Conservation (phyloP, 768 basidiomycete species). For the Pleurotus tuber-regium region DNA sequence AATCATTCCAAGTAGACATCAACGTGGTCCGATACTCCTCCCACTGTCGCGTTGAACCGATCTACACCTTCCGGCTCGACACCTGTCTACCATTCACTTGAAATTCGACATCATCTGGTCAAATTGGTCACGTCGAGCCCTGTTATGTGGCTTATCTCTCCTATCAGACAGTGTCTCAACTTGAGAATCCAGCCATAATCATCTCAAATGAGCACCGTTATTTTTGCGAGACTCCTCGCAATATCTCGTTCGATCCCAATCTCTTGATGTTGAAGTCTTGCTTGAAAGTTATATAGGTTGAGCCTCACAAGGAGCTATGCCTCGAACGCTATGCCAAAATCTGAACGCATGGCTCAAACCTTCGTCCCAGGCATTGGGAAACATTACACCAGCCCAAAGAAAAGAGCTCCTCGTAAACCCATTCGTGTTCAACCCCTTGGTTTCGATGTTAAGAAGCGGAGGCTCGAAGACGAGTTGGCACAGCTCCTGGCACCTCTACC, state of each 20-base stretch:
- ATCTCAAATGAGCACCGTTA: too few relatives aligned
- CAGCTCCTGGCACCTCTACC: not conserved
- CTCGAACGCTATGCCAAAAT: not conserved
- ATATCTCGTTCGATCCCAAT: too few relatives aligned
- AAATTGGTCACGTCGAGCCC: too few relatives aligned
- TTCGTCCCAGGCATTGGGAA: not conserved
- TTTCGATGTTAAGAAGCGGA: not conserved
- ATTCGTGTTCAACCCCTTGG: not conserved
- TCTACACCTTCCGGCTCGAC: not conserved
- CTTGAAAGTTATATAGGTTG: too few relatives aligned
- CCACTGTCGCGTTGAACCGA: not conserved
- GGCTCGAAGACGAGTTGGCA: not conserved
- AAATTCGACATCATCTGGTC: not conserved
- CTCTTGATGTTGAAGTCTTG: too few relatives aligned
- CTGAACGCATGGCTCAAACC: not conserved
- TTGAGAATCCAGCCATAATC: too few relatives aligned
- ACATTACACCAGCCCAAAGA: slow-evolving; percentile 8
- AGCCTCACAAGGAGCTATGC: too few relatives aligned
- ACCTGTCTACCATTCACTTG: not conserved
- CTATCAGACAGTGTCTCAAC: too few relatives aligned
- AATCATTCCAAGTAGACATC: too few relatives aligned
- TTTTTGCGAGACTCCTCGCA: too few relatives aligned
- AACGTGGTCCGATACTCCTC: too few relatives aligned
- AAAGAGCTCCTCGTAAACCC: not conserved
- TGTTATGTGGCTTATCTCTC: too few relatives aligned